A percentile compares a stretch with the other conserved stretches of the same genome.
phyloP scores from a whole-genome alignment of 768 basidiomycete species.

The Podaxis sp. region DNA sequence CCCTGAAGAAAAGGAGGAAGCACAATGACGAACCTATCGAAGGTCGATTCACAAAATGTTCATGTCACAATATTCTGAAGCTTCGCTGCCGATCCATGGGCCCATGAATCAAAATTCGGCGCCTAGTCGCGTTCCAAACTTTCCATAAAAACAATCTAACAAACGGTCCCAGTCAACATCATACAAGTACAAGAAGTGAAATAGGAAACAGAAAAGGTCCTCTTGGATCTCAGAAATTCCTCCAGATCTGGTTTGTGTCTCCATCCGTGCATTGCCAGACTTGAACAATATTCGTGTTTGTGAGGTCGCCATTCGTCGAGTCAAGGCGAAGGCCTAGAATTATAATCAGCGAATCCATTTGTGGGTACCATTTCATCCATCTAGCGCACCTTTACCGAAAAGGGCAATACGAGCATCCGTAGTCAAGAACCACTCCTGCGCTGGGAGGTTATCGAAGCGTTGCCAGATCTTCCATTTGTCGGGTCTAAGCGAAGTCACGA shows the following conservation, averaged over 20 bases:
- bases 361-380: background rate
- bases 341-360: background rate
- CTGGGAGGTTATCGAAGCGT: conserved; percentile 18
- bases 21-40: too few species aligned
- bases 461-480: conserved; percentile 18
- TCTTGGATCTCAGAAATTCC: background rate
- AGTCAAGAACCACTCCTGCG: conserved; percentile 16
- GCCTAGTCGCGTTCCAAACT: too few species aligned
- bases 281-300: conserved; percentile 13
- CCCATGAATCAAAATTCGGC: too few species aligned
- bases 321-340: conserved; percentile 6
- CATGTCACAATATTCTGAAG: too few species aligned
- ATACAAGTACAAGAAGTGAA: too few species aligned
- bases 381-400: conserved; percentile 3
- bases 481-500: conserved; percentile 5
- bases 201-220: too few species aligned
- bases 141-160: too few species aligned
- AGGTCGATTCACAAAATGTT: too few species aligned
- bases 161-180: too few species aligned
- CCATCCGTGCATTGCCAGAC: conserved; percentile 13
- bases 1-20: too few species aligned
- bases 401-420: conserved; percentile 10
- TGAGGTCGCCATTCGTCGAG: conserved; percentile 12
- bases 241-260: conserved; percentile 16
- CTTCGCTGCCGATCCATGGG: too few species aligned